Conservation (phyloP, 768 basidiomycete genomes). For the Coprinopsis strossmayeri region DNA sequence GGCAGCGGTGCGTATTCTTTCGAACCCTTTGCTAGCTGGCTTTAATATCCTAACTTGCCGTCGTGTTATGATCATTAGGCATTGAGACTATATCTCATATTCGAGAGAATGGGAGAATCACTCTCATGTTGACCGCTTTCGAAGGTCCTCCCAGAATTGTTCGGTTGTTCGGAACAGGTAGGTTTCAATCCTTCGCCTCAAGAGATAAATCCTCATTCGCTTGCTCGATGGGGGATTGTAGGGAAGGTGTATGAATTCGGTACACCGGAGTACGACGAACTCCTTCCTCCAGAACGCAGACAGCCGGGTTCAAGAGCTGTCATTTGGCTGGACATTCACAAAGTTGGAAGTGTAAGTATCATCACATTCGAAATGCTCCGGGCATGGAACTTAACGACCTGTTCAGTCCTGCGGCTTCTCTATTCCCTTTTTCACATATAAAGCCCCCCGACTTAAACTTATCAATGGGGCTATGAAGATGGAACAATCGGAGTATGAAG, state of each 20-base stretch:
- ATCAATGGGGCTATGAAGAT: constrained; percentile 27
- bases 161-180: constrained; percentile 56
- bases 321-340: constrained; percentile 51
- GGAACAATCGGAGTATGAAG: constrained; percentile 30
- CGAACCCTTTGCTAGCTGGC: no score
- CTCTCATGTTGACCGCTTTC: constrained; percentile 56
- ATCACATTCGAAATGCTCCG: background rate
- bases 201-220: background rate
- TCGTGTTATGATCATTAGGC: constrained; percentile 24
- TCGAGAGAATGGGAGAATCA: constrained; percentile 58
- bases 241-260: constrained; percentile 54
- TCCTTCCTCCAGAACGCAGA: constrained; percentile 37
- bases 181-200: background rate
- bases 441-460: constrained; percentile 41
- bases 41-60: no score
- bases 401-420: constrained; percentile 24
- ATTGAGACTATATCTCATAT: constrained; percentile 55
- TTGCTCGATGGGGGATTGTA: no score
- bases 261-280: constrained; percentile 42
- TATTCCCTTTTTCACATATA: constrained; percentile 48
- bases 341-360: constrained; percentile 35
- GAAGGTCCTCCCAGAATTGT: constrained; percentile 52
- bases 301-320: constrained; percentile 49
- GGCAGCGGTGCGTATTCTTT: no score
- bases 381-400: background rate